Evolutionary conservation across 306 rosid species (phyloP).

Genomic region (Luffa aegyptiaca): DNA sequence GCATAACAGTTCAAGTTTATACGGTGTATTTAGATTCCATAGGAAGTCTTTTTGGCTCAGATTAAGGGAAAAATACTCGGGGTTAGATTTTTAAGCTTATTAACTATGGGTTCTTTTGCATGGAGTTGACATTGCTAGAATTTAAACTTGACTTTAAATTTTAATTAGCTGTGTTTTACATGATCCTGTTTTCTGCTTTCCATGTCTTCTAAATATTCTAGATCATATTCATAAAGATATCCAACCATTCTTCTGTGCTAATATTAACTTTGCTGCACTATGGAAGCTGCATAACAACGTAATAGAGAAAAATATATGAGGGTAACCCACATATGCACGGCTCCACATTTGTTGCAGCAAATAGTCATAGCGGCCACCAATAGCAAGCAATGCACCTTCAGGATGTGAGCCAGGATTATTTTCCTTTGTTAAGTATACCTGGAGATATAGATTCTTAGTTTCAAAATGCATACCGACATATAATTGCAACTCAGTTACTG

Average conservation of each 20-base stretch:
- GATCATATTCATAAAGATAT: no score
- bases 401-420: constrained; percentile 53
- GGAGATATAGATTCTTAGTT: background rate
- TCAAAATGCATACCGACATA: background rate
- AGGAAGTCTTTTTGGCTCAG: background rate
- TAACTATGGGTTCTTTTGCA: background rate
- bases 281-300: background rate
- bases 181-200: background rate
- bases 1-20: background rate
- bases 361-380: constrained; percentile 85
- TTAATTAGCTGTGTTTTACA: background rate
- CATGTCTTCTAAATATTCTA: no score
- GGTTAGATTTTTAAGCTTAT: background rate
- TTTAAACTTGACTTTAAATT: background rate
- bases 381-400: constrained; percentile 77
- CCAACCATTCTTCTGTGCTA: background rate
- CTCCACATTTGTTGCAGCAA: constrained; percentile 68
- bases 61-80: background rate
- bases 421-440: constrained; percentile 82
- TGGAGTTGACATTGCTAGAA: background rate
- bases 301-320: constrained; percentile 11
- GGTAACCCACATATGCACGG: constrained; percentile 47
- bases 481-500: constrained; percentile 21
- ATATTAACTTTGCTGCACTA: constrained; percentile 4
- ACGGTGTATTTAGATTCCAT: background rate